Evolutionary conservation across 306 rosid species (phyloP).

Genomic region (Cyclanthera cordifolia): DNA sequence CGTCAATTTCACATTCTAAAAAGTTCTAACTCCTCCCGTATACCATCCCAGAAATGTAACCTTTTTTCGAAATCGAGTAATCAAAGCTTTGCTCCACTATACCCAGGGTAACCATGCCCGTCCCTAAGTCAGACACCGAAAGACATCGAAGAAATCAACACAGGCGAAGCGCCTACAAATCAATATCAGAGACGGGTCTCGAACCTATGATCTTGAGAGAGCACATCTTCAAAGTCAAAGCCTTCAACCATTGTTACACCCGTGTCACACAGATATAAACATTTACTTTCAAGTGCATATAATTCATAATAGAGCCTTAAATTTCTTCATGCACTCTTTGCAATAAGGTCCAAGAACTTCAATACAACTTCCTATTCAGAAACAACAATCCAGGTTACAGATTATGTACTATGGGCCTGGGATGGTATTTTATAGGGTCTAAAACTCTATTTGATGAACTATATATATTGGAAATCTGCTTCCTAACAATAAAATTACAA

Average conservation of each 20-base stretch:
- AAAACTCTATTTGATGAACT: not conserved
- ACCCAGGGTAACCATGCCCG: too few relatives aligned
- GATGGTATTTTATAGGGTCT: not conserved
- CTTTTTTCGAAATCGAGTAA: too few relatives aligned
- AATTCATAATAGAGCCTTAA: not conserved
- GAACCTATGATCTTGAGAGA: too few relatives aligned
- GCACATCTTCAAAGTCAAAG: too few relatives aligned
- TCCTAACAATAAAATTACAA: not conserved
- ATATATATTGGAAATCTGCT: not conserved
- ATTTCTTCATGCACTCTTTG: not conserved
- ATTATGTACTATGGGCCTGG: not conserved
- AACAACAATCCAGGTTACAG: not conserved
- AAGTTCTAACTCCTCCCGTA: not conserved
- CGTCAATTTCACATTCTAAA: not conserved
- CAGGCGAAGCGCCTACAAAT: too few relatives aligned
- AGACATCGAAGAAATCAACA: too few relatives aligned
- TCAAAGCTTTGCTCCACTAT: too few relatives aligned
- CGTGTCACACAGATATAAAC: too few relatives aligned
- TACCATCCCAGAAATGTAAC: not conserved
- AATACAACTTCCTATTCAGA: not conserved
- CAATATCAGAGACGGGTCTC: too few relatives aligned
- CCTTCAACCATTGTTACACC: too few relatives aligned
- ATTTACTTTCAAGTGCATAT: not conserved
- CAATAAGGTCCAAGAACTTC: not conserved
- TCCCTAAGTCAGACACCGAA: too few relatives aligned